Percentiles rank a stretch among this genome's conserved stretches.
These are phyloP conservation scores for Saururus chinensis DNA, from an alignment of 164 flowering plant species.

Conservation along the genomic window DNA sequence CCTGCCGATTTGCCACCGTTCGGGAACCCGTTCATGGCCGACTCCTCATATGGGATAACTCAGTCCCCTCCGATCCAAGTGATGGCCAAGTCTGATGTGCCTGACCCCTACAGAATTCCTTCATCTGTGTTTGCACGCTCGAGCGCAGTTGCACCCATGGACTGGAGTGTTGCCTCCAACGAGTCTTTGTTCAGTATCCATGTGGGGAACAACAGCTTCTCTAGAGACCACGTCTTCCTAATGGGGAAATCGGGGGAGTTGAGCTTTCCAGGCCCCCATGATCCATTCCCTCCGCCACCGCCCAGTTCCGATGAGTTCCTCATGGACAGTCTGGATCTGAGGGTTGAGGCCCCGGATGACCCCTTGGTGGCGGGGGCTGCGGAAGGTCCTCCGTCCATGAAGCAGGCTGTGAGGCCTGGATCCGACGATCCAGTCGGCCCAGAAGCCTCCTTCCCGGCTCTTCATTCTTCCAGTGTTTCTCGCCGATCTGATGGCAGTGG, in stretches of 20 bases:
- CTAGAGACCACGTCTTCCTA: constrained; percentile 32
- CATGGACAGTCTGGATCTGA: background rate
- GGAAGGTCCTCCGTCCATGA: constrained; percentile 14
- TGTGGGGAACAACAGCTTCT: constrained; percentile 52
- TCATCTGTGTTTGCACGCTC: constrained; percentile 44
- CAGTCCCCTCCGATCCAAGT: constrained; percentile 47
- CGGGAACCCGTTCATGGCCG: background rate
- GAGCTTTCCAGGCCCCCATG: background rate
- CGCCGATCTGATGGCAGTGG: constrained; percentile 35
- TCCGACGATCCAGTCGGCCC: constrained; percentile 6
- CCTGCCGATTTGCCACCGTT: background rate
- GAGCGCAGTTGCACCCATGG: constrained; percentile 31
- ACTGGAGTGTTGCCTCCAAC: constrained; percentile 83
- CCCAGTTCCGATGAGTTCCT: background rate
- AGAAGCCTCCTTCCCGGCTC: background rate
- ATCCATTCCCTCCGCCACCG: background rate
- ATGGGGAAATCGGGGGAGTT: constrained; percentile 29
- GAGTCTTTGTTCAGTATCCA: constrained; percentile 88
- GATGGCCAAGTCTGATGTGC: constrained; percentile 42
- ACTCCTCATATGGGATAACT: background rate
- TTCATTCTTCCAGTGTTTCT: constrained; percentile 16
- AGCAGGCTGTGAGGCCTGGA: constrained; percentile 8
- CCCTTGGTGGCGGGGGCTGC: background rate
- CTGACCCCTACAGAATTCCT: constrained; percentile 57
- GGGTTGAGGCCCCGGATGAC: background rate